phyloP scores from a whole-genome alignment of 768 basidiomycete genomes.

The Boletus huronensis region DNA sequence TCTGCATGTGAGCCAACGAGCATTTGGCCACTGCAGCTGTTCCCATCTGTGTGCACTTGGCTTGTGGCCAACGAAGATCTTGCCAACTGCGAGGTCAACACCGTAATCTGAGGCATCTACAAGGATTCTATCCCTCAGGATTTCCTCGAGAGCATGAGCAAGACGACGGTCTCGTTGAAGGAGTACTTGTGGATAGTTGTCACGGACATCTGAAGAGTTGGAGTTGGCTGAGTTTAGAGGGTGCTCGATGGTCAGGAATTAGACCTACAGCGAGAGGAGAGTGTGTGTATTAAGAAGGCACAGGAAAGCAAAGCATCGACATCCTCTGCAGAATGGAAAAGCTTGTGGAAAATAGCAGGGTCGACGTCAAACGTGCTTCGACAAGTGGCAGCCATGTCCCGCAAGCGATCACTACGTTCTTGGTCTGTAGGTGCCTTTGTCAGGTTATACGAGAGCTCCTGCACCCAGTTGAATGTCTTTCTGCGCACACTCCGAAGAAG shows the following conservation, averaged over 20 bases:
- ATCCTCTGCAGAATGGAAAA: too few relatives aligned
- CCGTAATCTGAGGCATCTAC: neutral
- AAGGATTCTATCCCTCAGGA: neutral
- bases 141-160: slow-evolving; percentile 14
- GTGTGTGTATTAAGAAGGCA: neutral
- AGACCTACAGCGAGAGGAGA: neutral
- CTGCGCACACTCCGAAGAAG: neutral
- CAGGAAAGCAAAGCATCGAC: neutral
- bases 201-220: neutral
- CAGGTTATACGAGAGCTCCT: neutral
- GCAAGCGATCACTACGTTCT: neutral
- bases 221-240: neutral
- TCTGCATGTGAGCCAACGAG: slow-evolving; percentile 13
- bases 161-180: slow-evolving; percentile 23
- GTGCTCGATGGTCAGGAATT: neutral
- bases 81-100: slow-evolving; percentile 10
- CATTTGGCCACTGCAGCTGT: neutral
- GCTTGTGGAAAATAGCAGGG: neutral
- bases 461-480: neutral
- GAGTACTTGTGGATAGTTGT: neutral
- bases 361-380: neutral
- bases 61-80: slow-evolving; percentile 4
- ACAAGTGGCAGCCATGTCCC: neutral
- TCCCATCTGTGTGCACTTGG: slow-evolving; percentile 11
- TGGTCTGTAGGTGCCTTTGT: neutral